Percentiles rank a stretch among this genome's conserved stretches.
Conservation (phyloP, 305 asterid genomes). For the Fraxinus dipetala region DNA sequence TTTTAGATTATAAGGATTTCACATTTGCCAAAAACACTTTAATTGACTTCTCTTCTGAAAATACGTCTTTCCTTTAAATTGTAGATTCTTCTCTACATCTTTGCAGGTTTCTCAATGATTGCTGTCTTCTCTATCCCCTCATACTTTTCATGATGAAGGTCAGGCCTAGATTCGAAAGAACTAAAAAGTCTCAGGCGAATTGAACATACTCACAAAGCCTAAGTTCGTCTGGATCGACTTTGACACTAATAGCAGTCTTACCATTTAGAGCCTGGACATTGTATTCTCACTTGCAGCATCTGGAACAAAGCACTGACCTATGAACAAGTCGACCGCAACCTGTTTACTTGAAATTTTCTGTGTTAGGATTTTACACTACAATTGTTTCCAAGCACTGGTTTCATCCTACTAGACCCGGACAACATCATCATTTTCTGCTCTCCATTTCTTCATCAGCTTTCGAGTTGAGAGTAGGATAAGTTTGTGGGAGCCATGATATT, state of each 20-base stretch:
- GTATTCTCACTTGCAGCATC: neutral
- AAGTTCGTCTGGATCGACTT: neutral
- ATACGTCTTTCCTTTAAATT: neutral
- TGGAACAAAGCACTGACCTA: neutral
- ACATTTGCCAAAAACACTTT: neutral
- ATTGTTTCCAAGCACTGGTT: neutral
- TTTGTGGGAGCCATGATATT: neutral
- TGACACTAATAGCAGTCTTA: neutral
- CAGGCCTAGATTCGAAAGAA: slow-evolving; percentile 2
- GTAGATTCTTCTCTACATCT: neutral
- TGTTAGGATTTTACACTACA: neutral
- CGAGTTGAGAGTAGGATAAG: neutral
- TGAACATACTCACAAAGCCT: neutral
- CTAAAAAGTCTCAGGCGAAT: neutral
- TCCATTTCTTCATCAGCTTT: neutral
- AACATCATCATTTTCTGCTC: neutral
- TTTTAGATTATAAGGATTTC: neutral
- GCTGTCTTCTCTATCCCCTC: neutral
- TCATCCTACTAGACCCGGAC: neutral
- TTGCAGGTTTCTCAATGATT: neutral
- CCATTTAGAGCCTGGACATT: neutral
- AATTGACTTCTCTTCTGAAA: neutral
- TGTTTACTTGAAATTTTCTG: neutral
- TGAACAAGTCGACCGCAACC: neutral
- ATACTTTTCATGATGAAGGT: neutral